Evolutionary conservation across 345 rosid species (phyloP).

Genomic region (Geranium rotundifolium): DNA sequence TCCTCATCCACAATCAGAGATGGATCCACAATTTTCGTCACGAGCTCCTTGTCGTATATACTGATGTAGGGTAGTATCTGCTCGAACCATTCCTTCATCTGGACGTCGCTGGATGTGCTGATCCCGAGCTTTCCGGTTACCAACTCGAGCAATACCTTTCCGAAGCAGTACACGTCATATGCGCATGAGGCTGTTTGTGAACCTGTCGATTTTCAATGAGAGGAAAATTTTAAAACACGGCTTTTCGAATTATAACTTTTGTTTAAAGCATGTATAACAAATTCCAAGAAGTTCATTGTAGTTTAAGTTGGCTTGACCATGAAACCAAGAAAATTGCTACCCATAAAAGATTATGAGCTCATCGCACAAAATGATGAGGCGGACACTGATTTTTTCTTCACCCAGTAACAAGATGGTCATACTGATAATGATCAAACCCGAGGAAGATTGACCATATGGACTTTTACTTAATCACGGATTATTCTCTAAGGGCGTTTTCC

Average conservation of each 20-base stretch:
- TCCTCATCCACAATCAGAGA: conserved; percentile 85
- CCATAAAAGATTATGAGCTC: too few species aligned
- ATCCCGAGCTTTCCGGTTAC: conserved; percentile 93
- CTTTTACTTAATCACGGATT: too few species aligned
- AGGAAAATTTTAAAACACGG: too few species aligned
- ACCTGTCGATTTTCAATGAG: conserved; percentile 32
- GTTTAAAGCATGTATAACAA: not conserved
- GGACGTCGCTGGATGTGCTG: conserved; percentile 47
- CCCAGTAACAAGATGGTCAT: too few species aligned
- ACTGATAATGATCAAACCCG: too few species aligned
- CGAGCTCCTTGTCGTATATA: conserved; percentile 83
- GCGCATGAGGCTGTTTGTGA: conserved; percentile 48
- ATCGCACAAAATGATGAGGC: too few species aligned
- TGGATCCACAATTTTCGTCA: conserved; percentile 82
- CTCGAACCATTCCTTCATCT: conserved; percentile 58
- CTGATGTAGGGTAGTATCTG: conserved; percentile 66
- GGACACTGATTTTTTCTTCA: too few species aligned
- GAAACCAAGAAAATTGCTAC: too few species aligned
- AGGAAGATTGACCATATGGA: too few species aligned
- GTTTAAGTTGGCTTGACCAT: too few species aligned
- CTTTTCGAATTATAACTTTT: not conserved
- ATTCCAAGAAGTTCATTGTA: too few species aligned
- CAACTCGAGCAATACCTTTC: conserved; percentile 87
- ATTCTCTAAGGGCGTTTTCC: too few species aligned
- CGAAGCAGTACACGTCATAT: conserved; percentile 88